phyloP scores from a whole-genome alignment of 176 grass and related monocot genomes.

The Pontederia paniculata region DNA sequence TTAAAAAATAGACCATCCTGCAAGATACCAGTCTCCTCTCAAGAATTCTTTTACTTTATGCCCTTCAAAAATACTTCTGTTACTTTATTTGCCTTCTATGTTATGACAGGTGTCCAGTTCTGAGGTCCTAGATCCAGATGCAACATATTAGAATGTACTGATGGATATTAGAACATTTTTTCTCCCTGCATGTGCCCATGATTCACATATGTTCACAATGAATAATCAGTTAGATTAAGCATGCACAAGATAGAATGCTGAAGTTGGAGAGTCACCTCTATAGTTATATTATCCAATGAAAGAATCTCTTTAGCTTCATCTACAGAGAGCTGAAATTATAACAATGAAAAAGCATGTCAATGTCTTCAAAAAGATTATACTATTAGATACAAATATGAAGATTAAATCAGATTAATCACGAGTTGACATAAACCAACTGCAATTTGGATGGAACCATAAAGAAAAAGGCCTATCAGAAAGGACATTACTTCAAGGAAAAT shows the following conservation, averaged over 20 bases:
- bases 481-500: background rate
- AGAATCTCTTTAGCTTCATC: conserved; percentile 46
- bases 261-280: conserved; percentile 42
- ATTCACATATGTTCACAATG: background rate
- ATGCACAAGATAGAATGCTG: background rate
- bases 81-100: no score
- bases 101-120: no score
- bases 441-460: no score
- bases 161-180: no score
- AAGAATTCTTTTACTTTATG: no score
- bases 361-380: background rate
- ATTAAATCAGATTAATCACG: background rate
- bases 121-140: no score
- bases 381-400: background rate
- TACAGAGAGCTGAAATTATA: conserved; percentile 41
- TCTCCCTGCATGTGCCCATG: background rate
- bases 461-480: background rate
- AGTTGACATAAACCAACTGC: no score
- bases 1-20: no score
- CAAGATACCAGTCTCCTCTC: no score
- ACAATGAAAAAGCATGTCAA: conserved; percentile 5
- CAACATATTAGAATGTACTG: no score
- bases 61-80: no score
- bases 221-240: background rate
- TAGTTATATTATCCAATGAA: conserved; percentile 38